Conservation (phyloP, 345 rosid species). For the Acer negundo region DNA sequence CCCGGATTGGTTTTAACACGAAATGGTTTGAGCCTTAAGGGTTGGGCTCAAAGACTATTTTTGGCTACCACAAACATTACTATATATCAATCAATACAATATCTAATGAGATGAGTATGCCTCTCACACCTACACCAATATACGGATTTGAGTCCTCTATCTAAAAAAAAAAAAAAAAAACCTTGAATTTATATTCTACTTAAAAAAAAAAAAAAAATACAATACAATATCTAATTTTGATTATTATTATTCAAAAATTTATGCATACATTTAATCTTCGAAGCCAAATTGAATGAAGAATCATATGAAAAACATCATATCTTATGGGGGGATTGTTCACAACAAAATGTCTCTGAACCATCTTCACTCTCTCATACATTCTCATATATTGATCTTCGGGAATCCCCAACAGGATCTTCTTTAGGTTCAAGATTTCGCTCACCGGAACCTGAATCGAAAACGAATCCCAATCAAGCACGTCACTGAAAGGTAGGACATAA, state of each 20-base stretch:
- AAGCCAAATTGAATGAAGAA: conserved; percentile 45
- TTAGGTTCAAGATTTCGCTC: conserved; percentile 44
- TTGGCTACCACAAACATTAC: too few relatives aligned
- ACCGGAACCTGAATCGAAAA: conserved; percentile 51
- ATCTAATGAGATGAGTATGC: too few relatives aligned
- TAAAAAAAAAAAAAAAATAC: too few relatives aligned
- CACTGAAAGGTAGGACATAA: conserved; percentile 56
- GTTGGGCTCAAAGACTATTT: too few relatives aligned
- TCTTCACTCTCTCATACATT: conserved; percentile 41
- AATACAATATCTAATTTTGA: too few relatives aligned
- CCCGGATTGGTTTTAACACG: too few relatives aligned
- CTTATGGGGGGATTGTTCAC: conserved; percentile 35
- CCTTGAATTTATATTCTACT: too few relatives aligned
- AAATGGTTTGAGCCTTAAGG: too few relatives aligned
- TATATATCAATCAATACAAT: too few relatives aligned
- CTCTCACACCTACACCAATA: too few relatives aligned
- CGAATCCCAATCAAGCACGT: conserved; percentile 63
- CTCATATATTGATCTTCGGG: conserved; percentile 33
- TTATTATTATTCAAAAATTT: not conserved
- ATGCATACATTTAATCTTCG: conserved; percentile 33
- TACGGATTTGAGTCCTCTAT: too few relatives aligned
- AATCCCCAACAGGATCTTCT: conserved; percentile 38
- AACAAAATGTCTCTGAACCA: conserved; percentile 45
- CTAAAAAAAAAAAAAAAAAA: too few relatives aligned
- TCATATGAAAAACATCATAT: conserved; percentile 44